Evolutionary conservation across 2,329 filamentous ascomycete genomes (phyloP).

Genomic region (Aurifilum marmelostoma): DNA sequence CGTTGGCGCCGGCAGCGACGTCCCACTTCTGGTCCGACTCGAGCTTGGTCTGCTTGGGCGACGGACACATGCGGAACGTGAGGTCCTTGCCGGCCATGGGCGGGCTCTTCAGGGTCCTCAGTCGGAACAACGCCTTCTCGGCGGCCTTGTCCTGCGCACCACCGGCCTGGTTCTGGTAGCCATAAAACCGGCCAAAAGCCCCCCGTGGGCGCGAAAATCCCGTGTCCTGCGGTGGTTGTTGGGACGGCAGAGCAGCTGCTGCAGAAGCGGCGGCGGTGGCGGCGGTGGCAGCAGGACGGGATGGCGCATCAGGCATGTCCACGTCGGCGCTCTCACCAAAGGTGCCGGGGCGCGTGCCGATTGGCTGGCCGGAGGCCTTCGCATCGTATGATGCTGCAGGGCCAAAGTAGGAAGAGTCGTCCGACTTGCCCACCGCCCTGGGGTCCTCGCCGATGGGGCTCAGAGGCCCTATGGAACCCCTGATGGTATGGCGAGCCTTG

Average conservation of each 20-base stretch:
- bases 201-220: conserved; percentile 43
- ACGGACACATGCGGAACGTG: conserved; percentile 77
- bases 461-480: conserved; percentile 31
- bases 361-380: conserved; percentile 32
- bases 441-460: conserved; percentile 38
- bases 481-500: conserved; percentile 34
- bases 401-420: conserved; percentile 23
- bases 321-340: conserved; percentile 34
- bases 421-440: conserved; percentile 12
- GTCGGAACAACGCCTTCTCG: conserved; percentile 49
- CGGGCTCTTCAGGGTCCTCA: conserved; percentile 59
- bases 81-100: conserved; percentile 89
- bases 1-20: conserved; percentile 49
- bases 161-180: conserved; percentile 38
- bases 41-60: conserved; percentile 82
- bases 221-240: conserved; percentile 45
- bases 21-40: conserved; percentile 72
- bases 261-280: neutral
- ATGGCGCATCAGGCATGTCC: conserved; percentile 35
- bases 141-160: conserved; percentile 51
- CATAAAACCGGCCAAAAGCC: conserved; percentile 41
- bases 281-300: conserved; percentile 28
- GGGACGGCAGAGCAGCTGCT: conserved; percentile 29
- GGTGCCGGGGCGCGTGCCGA: conserved; percentile 11
- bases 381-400: conserved; percentile 23